A percentile compares a stretch with the other conserved stretches of the same genome.
phyloP scores from a whole-genome alignment of 768 basidiomycete genomes.

The Daedalea quercina region DNA sequence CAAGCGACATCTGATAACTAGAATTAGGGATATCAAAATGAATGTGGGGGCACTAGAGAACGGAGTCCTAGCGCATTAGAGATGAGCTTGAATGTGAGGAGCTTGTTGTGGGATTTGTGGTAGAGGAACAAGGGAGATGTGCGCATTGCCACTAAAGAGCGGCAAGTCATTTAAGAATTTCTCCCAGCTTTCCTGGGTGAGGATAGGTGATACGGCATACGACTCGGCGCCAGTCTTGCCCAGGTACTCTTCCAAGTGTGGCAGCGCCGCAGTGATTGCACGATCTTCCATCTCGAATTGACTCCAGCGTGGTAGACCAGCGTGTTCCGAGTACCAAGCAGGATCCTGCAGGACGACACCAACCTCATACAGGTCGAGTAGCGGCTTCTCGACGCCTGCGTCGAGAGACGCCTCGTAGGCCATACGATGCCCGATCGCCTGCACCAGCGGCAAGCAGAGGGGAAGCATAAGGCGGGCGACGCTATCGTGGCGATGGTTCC shows the following conservation, averaged over 20 bases:
- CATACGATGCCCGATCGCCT: slow-evolving; percentile 59
- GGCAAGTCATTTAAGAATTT: slow-evolving; percentile 6
- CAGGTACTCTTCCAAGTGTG: slow-evolving; percentile 12
- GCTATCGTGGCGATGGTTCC: slow-evolving; percentile 38
- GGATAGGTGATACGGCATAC: slow-evolving; percentile 14
- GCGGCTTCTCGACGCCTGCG: slow-evolving; percentile 35
- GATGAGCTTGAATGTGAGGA: neutral
- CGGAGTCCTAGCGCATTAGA: neutral
- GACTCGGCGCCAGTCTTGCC: slow-evolving; percentile 5
- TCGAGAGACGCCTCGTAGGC: slow-evolving; percentile 49
- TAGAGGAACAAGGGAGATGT: neutral
- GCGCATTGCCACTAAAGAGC: slow-evolving; percentile 1
- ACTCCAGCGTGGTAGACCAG: slow-evolving; percentile 35
- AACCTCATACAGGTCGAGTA: slow-evolving; percentile 52
- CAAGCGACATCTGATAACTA: neutral
- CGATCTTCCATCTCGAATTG: slow-evolving; percentile 25
- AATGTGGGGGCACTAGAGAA: neutral
- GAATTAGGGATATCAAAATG: neutral
- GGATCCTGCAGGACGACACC: slow-evolving; percentile 46
- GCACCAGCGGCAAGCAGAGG: slow-evolving; percentile 43
- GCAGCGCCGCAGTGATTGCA: slow-evolving; percentile 10
- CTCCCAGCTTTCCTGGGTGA: slow-evolving; percentile 14
- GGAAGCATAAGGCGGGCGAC: slow-evolving; percentile 51
- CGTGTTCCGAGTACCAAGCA: slow-evolving; percentile 54
- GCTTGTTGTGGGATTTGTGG: neutral